A percentile compares a stretch with the other conserved stretches of the same genome.
phyloP scores from a whole-genome alignment of 192 early-diverging fungal genomes.

The Chytriomyces hyalinus region DNA sequence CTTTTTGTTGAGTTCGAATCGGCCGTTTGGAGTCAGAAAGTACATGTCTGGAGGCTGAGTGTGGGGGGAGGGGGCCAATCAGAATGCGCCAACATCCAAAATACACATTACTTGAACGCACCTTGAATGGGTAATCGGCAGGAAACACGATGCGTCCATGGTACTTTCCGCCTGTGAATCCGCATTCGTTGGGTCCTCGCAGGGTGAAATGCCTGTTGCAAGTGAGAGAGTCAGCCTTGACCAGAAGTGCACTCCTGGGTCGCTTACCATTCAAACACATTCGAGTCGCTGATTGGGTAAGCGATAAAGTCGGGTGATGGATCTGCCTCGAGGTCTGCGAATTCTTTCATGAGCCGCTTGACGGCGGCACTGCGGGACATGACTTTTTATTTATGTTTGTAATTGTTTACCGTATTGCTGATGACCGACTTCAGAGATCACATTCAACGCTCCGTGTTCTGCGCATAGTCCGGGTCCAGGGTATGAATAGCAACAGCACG shows the following conservation, averaged over 20 bases:
- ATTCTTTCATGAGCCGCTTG: conserved; percentile 83
- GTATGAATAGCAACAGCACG: no score
- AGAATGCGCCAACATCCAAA: neutral
- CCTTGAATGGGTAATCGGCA: conserved; percentile 93
- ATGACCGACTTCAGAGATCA: no score
- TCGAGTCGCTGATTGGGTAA: conserved; percentile 73
- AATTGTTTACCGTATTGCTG: no score
- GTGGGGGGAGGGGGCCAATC: neutral
- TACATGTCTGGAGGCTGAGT: conserved; percentile 55
- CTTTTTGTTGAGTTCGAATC: conserved; percentile 92
- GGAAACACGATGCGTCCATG: conserved; percentile 93
- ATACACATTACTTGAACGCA: conserved; percentile 1
- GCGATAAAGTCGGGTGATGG: conserved; percentile 75
- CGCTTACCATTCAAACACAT: conserved; percentile 90
- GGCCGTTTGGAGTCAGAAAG: conserved; percentile 65
- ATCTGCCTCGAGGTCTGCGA: conserved; percentile 72
- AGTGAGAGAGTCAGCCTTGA: neutral
- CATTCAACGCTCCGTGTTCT: no score
- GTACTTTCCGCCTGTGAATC: conserved; percentile 87
- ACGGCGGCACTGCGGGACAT: conserved; percentile 57
- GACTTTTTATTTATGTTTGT: neutral
- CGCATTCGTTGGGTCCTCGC: conserved; percentile 82
- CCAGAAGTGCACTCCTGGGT: neutral
- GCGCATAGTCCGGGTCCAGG: no score
- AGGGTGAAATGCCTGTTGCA: conserved; percentile 82